Base-by-base conservation (phyloP, 2,329 filamentous ascomycete genomes). In the Talaromyces islandicus region DNA sequence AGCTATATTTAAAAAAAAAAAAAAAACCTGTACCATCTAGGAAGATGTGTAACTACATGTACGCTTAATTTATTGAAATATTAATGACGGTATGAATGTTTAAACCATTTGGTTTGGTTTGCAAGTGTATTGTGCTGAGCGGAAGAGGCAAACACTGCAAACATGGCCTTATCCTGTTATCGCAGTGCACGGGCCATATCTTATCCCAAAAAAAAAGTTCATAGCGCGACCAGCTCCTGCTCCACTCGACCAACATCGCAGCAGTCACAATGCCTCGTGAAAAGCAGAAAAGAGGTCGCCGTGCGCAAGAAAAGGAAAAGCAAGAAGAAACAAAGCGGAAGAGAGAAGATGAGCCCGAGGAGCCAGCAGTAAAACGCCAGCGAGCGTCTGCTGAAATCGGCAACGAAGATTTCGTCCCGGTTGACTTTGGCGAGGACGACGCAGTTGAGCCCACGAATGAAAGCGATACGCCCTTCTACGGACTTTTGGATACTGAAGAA, bases 401-500 rank as follows among this genome's bases (percentile, higher is more conserved):
- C 51, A 62, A 60, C 52, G 52, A 67, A 43, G 70, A 79, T 62
- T 78, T 73, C 57, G 76, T 79, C 60, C 67, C 73, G 19, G 65
- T 79, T 46, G 69, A 67, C 0, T 64, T 64, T 21, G 68, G 64
- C 2, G 65, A 62, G n/a, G 60, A 59, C 19, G 62, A 59, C 12
- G 60, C 53, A 24, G 56, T 60, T 5, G 61, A 63, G 7, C 56
- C 54, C 19, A 69, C 70, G 41, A 71, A 69, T 38, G 71, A 68
- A 2, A 75, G 75, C 10, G 89, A 91, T 62, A 85, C 81, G 66
- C 87, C 90, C 60, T 99, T 96, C 79, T 97, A 95, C 69, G 94
- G 94, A 64, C 88, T 97, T 81, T 87, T 99, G 27, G 89, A 91
- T 68, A 88, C 95, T 58, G 86, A 95, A 66, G 94, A 99, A 79